A percentile compares a stretch with the other conserved stretches of the same genome.
These are phyloP conservation scores for Jimgerdemannia lactiflua DNA, from an alignment of 192 early-diverging fungal species.

Conservation along the genomic window DNA sequence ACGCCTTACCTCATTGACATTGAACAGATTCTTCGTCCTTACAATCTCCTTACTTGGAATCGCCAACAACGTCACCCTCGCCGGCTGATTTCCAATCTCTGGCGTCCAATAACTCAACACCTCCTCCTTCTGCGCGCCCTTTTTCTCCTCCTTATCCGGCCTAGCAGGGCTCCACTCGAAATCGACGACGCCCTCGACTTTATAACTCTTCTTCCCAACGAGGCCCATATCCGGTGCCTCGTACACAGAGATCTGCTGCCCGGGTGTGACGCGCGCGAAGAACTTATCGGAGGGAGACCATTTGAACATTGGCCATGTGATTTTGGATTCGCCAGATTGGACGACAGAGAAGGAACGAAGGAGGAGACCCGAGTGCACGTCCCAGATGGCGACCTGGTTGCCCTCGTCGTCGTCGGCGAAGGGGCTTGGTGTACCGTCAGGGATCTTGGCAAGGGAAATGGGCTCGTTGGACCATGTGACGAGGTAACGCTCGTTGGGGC, in stretches of 20 bases:
- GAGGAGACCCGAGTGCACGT: slow-evolving; percentile 78
- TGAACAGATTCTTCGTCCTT: slow-evolving; percentile 98
- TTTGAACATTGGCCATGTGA: slow-evolving; percentile 94
- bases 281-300: slow-evolving; percentile 95
- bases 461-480: slow-evolving; percentile 91
- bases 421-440: slow-evolving; percentile 69
- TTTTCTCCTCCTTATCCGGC: slow-evolving; percentile 33
- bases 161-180: slow-evolving; percentile 74
- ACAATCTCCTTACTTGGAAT: slow-evolving; percentile 84
- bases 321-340: slow-evolving; percentile 48
- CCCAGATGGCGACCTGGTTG: slow-evolving; percentile 85
- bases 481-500: slow-evolving; percentile 91
- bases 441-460: slow-evolving; percentile 52
- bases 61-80: slow-evolving; percentile 87
- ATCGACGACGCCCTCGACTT: slow-evolving; percentile 73
- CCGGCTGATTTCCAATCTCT: slow-evolving; percentile 93
- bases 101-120: slow-evolving; percentile 95
- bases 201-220: slow-evolving; percentile 91
- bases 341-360: slow-evolving; percentile 85
- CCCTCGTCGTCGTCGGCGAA: slow-evolving; percentile 69
- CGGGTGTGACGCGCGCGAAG: slow-evolving; percentile 84
- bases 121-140: slow-evolving; percentile 50
- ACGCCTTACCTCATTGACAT: slow-evolving; percentile 66
- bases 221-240: slow-evolving; percentile 93
- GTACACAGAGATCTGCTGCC: slow-evolving; percentile 79